Evolutionary conservation across 2,329 filamentous ascomycete species (phyloP).

Genomic region (Hypoxylon sp.): DNA sequence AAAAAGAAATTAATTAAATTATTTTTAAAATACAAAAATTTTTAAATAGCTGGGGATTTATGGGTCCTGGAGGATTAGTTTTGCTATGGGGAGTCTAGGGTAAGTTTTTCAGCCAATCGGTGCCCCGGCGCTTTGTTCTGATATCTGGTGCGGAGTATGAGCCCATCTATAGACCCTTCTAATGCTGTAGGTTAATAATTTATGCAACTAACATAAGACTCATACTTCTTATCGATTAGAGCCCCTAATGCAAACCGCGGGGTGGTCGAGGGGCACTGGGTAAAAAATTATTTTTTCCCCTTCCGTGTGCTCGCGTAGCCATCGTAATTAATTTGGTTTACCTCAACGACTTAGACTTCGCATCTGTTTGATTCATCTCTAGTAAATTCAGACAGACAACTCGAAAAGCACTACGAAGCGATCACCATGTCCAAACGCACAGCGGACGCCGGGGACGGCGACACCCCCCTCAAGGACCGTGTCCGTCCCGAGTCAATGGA

Average conservation of each 20-base stretch:
- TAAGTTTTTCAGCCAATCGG: too few species aligned
- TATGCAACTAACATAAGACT: background rate
- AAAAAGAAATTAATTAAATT: too few species aligned
- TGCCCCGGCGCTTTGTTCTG: too few species aligned
- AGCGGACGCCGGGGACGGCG: conserved; percentile 62
- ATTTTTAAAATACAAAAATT: too few species aligned
- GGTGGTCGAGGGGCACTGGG: conserved; percentile 43
- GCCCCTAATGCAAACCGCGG: conserved; percentile 30
- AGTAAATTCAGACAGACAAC: too few species aligned
- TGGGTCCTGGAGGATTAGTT: too few species aligned
- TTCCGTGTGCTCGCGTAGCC: conserved; percentile 2
- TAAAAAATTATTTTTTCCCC: conserved; percentile 37
- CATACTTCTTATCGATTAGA: background rate
- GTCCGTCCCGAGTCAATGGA: conserved; percentile 74
- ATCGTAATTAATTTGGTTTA: background rate
- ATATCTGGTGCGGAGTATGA: too few species aligned
- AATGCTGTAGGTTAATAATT: background rate
- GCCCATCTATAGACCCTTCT: too few species aligned
- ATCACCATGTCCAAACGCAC: conserved; percentile 69
- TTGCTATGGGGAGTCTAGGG: too few species aligned
- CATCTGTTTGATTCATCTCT: conserved; percentile 9
- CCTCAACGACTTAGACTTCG: background rate
- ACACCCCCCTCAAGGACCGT: conserved; percentile 68
- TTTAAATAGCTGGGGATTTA: too few species aligned
- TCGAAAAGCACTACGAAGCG: too few species aligned